Percentiles rank a stretch among this genome's conserved stretches.
Conservation (phyloP, 352 stramenopile species). For the Phytophthora hibernalis region DNA sequence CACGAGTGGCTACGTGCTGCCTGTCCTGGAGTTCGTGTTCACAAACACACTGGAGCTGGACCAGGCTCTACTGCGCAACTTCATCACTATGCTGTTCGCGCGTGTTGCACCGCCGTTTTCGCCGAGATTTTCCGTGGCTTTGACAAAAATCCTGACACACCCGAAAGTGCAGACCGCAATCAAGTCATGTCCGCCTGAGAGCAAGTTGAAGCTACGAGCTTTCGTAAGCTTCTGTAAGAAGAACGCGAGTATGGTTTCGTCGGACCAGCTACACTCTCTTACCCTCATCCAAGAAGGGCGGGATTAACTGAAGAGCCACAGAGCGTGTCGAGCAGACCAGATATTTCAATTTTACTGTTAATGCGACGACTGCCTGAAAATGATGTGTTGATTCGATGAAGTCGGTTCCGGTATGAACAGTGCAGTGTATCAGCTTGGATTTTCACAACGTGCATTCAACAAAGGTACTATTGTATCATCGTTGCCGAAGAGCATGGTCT, state of each 20-base stretch:
- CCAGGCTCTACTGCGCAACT: constrained; percentile 86
- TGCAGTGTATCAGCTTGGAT: no score
- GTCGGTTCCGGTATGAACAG: not conserved
- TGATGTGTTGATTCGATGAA: not conserved
- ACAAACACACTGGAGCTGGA: constrained; percentile 84
- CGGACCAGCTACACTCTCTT: constrained; percentile 74
- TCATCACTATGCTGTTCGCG: constrained; percentile 81
- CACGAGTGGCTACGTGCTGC: constrained; percentile 85
- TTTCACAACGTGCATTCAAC: no score
- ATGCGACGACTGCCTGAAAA: not conserved
- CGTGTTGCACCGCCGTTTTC: constrained; percentile 83
- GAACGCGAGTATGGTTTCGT: constrained; percentile 58
- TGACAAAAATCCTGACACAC: constrained; percentile 82
- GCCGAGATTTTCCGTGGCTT: constrained; percentile 70
- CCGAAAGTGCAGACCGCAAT: constrained; percentile 87
- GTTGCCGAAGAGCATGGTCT: no score
- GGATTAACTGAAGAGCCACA: constrained; percentile 22
- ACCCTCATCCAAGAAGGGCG: constrained; percentile 53
- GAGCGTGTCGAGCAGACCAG: not conserved
- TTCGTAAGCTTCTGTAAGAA: constrained; percentile 81
- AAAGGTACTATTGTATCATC: no score
- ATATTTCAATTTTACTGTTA: not conserved
- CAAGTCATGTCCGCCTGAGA: constrained; percentile 81
- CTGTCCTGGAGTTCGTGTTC: constrained; percentile 85
- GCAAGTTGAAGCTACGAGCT: constrained; percentile 71